Evolutionary conservation across 2,329 filamentous ascomycete species (phyloP), one percentile per base, ranked within the genome.

Genomic region (Penicillium decumbens): DNA sequence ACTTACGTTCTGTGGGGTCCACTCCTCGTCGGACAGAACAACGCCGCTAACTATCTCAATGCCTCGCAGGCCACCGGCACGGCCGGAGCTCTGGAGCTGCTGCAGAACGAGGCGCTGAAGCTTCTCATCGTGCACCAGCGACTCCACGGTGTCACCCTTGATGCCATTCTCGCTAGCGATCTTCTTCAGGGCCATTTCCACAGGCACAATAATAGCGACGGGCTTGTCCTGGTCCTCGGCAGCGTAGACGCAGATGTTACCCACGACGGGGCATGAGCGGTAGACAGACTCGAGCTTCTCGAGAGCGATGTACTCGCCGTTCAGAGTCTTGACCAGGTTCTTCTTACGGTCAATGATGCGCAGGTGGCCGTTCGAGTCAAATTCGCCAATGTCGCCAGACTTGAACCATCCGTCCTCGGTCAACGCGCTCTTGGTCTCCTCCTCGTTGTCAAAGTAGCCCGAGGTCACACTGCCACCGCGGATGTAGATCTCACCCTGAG

Each of bases 221-320:
- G 91, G 89, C 65, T 88, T 88, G 54, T 82, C 78, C 69, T 89
- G 82, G 59, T 86, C 81, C 57, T 80, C 72, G 51, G 89, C 87
- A 37, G 89, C 91, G 65, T 93, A 87, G 37, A 95, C 80, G 77
- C 93, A 93, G 66, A 96, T 83, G 73, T 95, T 95, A 52, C 81
- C 81, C 18, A 95, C 89, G 8, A 87, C 81, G n/a, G 82, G 79
- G 8, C 81, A 82, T 40, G 88, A 84, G 54, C 91, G 85, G 75
- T 96, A 97, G 47, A 95, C 79, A 3, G 91, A 87, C 75, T 97
- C 92, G 51, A 97, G 83, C 77, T 91, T 96, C 77, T 97, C 92
- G 3, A 98, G 81, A 20, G 92, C 93, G 69, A 97, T 95, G 72
- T 97, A 97, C 77, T 97, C 92, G 60, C 92, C 92, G 53, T 91